Conservation (phyloP, 495 filamentous ascomycete genomes). For the Podospora didyma region DNA sequence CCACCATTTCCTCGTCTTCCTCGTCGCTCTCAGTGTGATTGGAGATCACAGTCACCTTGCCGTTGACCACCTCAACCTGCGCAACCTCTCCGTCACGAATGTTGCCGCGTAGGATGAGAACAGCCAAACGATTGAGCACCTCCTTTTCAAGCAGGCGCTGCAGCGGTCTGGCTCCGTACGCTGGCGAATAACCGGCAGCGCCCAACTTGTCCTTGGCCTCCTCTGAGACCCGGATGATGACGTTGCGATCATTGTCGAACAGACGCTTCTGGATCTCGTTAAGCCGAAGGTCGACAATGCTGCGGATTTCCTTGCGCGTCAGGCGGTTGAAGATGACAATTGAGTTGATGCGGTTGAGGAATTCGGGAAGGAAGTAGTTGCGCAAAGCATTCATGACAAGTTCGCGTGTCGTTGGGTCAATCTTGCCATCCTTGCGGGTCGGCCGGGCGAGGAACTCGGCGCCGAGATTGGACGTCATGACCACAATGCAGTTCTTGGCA, state of each 20-base stretch:
- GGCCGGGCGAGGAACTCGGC: constrained; percentile 87
- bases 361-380: constrained; percentile 95
- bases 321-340: constrained; percentile 99
- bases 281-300: constrained; percentile 90
- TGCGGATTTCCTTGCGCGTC: constrained; percentile 79
- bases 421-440: constrained; percentile 70
- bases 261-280: constrained; percentile 88
- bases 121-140: constrained; percentile 86
- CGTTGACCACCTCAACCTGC: constrained; percentile 64
- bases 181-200: constrained; percentile 83
- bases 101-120: constrained; percentile 79
- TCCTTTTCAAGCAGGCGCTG: constrained; percentile 91
- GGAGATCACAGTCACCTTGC: constrained; percentile 71
- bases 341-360: constrained; percentile 93
- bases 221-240: constrained; percentile 68
- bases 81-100: constrained; percentile 84
- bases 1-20: constrained; percentile 64
- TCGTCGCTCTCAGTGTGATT: constrained; percentile 68
- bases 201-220: constrained; percentile 90
- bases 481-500: constrained; percentile 95
- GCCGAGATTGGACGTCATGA: constrained; percentile 97
- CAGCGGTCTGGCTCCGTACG: constrained; percentile 87
- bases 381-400: constrained; percentile 85
- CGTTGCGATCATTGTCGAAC: constrained; percentile 71
- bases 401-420: constrained; percentile 82